Conservation (phyloP, 306 rosid species). For the Medicago ruthenica region DNA sequence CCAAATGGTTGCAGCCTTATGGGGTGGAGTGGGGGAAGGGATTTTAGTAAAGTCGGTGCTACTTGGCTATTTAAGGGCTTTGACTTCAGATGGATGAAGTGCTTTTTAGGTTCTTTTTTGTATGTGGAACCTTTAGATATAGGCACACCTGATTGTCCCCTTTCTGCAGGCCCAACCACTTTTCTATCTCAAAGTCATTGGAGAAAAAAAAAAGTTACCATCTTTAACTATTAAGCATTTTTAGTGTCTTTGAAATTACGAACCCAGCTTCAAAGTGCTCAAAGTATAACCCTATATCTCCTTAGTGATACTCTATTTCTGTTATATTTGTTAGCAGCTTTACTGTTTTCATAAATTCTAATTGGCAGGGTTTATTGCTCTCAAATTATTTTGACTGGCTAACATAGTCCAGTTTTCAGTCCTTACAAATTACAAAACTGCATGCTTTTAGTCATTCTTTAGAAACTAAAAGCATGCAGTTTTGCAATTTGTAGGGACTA, state of each 20-base stretch:
- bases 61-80: neutral
- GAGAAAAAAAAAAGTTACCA: conserved; percentile 7
- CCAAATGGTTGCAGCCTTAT: neutral
- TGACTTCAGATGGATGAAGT: conserved; percentile 12
- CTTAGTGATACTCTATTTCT: conserved; percentile 1
- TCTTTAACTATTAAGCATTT: conserved; percentile 25
- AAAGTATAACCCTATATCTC: conserved; percentile 1
- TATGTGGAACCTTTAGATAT: neutral
- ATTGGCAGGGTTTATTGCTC: neutral
- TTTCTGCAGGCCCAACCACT: conserved; percentile 9
- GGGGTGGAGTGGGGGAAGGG: neutral
- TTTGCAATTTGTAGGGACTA: neutral
- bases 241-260: conserved; percentile 17
- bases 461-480: neutral
- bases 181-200: conserved; percentile 14
- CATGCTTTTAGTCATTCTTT: neutral
- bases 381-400: neutral
- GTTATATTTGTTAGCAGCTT: conserved; percentile 5
- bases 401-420: neutral
- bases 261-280: conserved; percentile 4
- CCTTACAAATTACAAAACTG: neutral
- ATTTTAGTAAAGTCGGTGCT: neutral
- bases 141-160: conserved; percentile 3
- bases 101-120: neutral
- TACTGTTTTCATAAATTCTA: conserved; percentile 23